Evolutionary conservation across 768 basidiomycete genomes (phyloP).

Genomic region (Phlegmacium glaucopus): DNA sequence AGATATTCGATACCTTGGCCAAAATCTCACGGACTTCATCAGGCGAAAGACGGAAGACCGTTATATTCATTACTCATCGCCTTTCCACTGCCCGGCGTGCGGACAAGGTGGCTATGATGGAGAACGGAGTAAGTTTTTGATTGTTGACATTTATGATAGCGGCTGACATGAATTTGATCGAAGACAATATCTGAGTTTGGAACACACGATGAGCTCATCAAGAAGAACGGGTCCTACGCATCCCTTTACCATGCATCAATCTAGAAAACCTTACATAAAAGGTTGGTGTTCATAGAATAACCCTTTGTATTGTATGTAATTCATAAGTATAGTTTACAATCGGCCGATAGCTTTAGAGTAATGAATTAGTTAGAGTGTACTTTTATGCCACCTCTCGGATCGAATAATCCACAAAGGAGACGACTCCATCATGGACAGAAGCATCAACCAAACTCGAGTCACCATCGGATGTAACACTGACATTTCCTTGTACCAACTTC

Average conservation of each 20-base stretch:
- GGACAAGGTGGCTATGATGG: conserved; percentile 87
- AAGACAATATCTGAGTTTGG: conserved; percentile 78
- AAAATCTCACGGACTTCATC: conserved; percentile 55
- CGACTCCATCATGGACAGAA: conserved; percentile 56
- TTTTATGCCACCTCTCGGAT: conserved; percentile 42
- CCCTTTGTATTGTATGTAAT: conserved; percentile 4
- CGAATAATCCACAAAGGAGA: conserved; percentile 66
- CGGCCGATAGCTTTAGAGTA: conserved; percentile 6
- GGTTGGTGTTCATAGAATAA: conserved; percentile 7
- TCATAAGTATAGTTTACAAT: conserved; percentile 4
- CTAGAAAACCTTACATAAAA: conserved; percentile 25
- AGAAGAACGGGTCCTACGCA: conserved; percentile 60
- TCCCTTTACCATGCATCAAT: conserved; percentile 68
- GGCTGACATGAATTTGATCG: background rate
- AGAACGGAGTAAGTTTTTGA: conserved; percentile 51
- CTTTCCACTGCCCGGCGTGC: conserved; percentile 78
- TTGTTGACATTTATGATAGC: background rate
- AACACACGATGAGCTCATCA: conserved; percentile 64
- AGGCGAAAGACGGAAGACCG: conserved; percentile 62
- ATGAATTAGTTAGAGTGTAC: conserved; percentile 10
- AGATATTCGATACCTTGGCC: conserved; percentile 74
- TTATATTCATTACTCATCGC: conserved; percentile 83
- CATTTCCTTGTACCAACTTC: conserved; percentile 32
- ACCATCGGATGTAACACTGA: conserved; percentile 26
- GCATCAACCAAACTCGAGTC: conserved; percentile 63